A percentile compares a stretch with the other conserved stretches of the same genome.
Evolutionary conservation across 805 yeast species (phyloP).

Genomic region (Vanderwaltozyma polyspora): DNA sequence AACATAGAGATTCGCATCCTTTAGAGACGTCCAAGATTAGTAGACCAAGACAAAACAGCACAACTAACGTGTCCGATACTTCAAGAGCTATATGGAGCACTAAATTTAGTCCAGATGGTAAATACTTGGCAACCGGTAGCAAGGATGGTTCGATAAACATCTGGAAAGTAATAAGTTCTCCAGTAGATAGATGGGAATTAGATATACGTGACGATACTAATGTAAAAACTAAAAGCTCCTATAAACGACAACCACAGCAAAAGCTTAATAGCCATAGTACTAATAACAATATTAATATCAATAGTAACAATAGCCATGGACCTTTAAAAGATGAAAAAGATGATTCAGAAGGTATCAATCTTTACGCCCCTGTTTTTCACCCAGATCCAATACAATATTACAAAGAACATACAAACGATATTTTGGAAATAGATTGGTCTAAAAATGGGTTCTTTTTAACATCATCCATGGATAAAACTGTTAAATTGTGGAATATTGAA

Average conservation of each 20-base stretch:
- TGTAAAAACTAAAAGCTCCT: neutral
- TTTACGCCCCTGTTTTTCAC: slow-evolving; percentile 70
- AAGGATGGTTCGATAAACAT: slow-evolving; percentile 55
- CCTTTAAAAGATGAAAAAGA: neutral
- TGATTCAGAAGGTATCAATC: slow-evolving; percentile 1
- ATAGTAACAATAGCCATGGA: neutral
- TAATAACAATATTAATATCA: too few species aligned
- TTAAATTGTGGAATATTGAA: slow-evolving; percentile 75
- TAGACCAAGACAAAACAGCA: neutral
- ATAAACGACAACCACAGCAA: too few species aligned
- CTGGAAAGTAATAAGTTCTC: slow-evolving; percentile 73
- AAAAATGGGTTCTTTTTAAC: slow-evolving; percentile 70
- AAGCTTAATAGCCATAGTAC: too few species aligned
- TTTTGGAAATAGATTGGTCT: slow-evolving; percentile 76
- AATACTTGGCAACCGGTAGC: slow-evolving; percentile 75
- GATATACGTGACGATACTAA: slow-evolving; percentile 5
- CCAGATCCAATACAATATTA: slow-evolving; percentile 50
- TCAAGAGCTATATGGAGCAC: slow-evolving; percentile 54
- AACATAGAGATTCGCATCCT: neutral
- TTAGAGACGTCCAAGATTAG: neutral
- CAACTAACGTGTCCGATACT: neutral
- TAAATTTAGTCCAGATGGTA: slow-evolving; percentile 71
- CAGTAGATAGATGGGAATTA: slow-evolving; percentile 50
- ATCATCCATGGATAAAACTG: slow-evolving; percentile 79
- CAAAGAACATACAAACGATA: slow-evolving; percentile 56